Evolutionary conservation across 805 yeast species (phyloP).

Genomic region (Candida taoyuanica): DNA sequence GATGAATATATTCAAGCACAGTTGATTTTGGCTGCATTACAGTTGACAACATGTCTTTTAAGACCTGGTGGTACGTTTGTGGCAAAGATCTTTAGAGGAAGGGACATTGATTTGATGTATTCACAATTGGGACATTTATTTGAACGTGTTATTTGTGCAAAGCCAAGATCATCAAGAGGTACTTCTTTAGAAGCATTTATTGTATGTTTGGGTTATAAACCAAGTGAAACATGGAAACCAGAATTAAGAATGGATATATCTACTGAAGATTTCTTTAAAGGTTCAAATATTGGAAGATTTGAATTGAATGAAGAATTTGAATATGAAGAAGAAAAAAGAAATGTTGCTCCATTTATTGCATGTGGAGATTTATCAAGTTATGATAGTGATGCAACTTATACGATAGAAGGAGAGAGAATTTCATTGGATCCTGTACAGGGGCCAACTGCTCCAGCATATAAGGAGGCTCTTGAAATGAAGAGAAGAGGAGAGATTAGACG

Average conservation of each 20-base stretch:
- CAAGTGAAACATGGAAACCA: conserved; percentile 84
- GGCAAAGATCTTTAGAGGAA: conserved; percentile 93
- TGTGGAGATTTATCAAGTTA: conserved; percentile 88
- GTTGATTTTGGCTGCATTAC: conserved; percentile 83
- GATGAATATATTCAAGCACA: conserved; percentile 98
- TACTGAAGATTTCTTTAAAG: conserved; percentile 80
- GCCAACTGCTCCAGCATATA: conserved; percentile 97
- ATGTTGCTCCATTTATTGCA: conserved; percentile 87
- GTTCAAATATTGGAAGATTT: conserved; percentile 51
- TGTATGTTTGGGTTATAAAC: conserved; percentile 84
- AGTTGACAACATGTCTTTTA: conserved; percentile 82
- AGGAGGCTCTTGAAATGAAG: conserved; percentile 83
- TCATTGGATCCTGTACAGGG: conserved; percentile 89
- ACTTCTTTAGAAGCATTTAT: conserved; percentile 91
- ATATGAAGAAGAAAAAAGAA: conserved; percentile 56
- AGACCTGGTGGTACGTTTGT: conserved; percentile 91
- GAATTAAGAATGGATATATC: conserved; percentile 49
- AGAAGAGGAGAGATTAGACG: conserved; percentile 59
- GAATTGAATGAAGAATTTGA: conserved; percentile 43
- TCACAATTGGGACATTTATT: conserved; percentile 87
- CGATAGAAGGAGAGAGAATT: conserved; percentile 30
- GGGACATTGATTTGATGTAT: conserved; percentile 90
- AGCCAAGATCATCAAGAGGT: conserved; percentile 93
- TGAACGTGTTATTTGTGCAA: conserved; percentile 87
- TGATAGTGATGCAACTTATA: conserved; percentile 94